Percentiles rank a stretch among this genome's conserved stretches.
Evolutionary conservation across 176 grass and related monocot genomes (phyloP).

Genomic region (bread wheat (Triticum aestivum)): IWGSC_CS_RefSeq_v2.1 NC_057797.1:100007922-100008421

Average conservation of each 20-base stretch:
- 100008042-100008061: neutral
- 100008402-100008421: slow-evolving; percentile 31
- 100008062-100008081: neutral
- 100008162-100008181: neutral
- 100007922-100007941: neutral
- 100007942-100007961: neutral
- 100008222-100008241: neutral
- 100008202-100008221: slow-evolving; percentile 13
- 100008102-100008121: neutral
- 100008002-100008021: too few relatives aligned
- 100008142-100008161: neutral
- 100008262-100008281: slow-evolving; percentile 44
- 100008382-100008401: neutral
- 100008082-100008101: neutral
- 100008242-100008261: neutral
- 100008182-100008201: slow-evolving; percentile 21
- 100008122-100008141: neutral
- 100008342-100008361: neutral
- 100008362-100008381: neutral
- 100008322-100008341: too few relatives aligned
- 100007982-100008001: too few relatives aligned
- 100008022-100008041: neutral
- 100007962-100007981: neutral
- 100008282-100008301: slow-evolving; percentile 63
- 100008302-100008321: neutral